Base-by-base conservation (phyloP, 73 alveolate genomes). In the Uronychia binucleata region DNA sequence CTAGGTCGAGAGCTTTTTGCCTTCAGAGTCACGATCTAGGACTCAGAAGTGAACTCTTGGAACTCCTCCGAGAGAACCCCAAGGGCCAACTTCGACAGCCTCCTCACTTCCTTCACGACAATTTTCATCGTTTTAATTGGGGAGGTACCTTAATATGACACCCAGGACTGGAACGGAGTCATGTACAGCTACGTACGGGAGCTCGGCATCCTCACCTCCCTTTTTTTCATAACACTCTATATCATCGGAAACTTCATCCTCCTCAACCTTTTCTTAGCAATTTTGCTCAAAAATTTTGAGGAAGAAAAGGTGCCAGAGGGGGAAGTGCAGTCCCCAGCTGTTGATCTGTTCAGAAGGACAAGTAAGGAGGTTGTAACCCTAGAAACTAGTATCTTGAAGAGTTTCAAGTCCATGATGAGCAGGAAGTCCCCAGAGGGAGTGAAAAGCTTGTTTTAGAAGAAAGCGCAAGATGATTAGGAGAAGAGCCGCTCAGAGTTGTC, bases 1-100 rank as follows among this genome's bases (percentile, higher is more conserved):
- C 88, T 90, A 11, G 96, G 96, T 27, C 80, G 87, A 92, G 93
- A 90, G 78, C 74, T 90, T 29, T 90, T 90, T 76, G 96, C 96
- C 13, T 80, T 77, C 11, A 57, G 57, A n/a, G 58, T 79, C n/a
- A 34, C 30, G 75, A 31, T 75, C 31, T 5, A 46, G 67, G 67
- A 46, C 67, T 46, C 5, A 46, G 8, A 74, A 77, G 29, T 19
- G 30, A 31, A 27, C 32, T 8, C n/a, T 8, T 13, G 8, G 13
- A 29, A 77, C 8, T 8, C 59, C 1, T 77, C 32, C 1, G 90
- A 79, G 27, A 33, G 8, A 11, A 57, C 78, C 76, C 92, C 92
- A 11, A 81, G 95, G 33, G 83, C 74, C 77, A 90, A 90, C 77
- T 90, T 90, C 57, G 91, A 90, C 79, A 86, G 30, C 60, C 75